phyloP scores from a whole-genome alignment of 192 early-diverging fungal species.

The Spizellomyces sp. region DNA sequence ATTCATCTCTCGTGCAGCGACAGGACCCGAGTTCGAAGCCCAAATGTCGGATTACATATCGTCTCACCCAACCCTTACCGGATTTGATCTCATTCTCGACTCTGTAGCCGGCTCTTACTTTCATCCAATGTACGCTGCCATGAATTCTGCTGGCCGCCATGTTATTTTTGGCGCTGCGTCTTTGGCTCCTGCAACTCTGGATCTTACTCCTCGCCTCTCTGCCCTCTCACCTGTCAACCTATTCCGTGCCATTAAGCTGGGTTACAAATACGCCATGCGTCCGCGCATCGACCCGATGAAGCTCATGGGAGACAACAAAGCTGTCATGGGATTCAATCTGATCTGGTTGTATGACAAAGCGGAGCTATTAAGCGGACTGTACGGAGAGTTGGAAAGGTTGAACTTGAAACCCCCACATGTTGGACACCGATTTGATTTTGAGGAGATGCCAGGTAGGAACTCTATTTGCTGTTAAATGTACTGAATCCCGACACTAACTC shows the following conservation, averaged over 20 bases:
- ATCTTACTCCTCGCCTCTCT: not conserved
- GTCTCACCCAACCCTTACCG: not conserved
- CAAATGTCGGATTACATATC: slow-evolving; percentile 6
- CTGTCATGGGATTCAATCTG: slow-evolving; percentile 23
- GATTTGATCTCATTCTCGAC: slow-evolving; percentile 20
- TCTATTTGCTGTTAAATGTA: not conserved
- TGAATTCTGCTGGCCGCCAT: slow-evolving; percentile 14
- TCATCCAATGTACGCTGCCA: slow-evolving; percentile 14
- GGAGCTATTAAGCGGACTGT: slow-evolving; percentile 11
- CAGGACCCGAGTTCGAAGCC: not conserved
- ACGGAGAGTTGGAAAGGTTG: slow-evolving; percentile 6
- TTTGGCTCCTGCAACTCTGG: slow-evolving; percentile 3
- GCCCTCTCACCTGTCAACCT: slow-evolving; percentile 13
- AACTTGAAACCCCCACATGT: slow-evolving; percentile 18
- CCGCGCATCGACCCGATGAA: slow-evolving; percentile 20
- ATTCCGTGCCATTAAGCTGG: slow-evolving; percentile 7
- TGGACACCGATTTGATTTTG: slow-evolving; percentile 14
- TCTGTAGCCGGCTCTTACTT: slow-evolving; percentile 13
- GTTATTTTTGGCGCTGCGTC: slow-evolving; percentile 24
- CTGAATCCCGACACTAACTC: not conserved
- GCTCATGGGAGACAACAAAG: slow-evolving; percentile 19
- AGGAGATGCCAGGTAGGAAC: slow-evolving; percentile 12
- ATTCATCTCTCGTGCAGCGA: slow-evolving; percentile 15
- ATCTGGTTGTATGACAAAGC: slow-evolving; percentile 26
- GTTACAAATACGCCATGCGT: slow-evolving; percentile 16